These are phyloP conservation scores for Cryphonectria parasitica DNA, from an alignment of 2,329 filamentous ascomycete species.

Conservation along the genomic window DNA sequence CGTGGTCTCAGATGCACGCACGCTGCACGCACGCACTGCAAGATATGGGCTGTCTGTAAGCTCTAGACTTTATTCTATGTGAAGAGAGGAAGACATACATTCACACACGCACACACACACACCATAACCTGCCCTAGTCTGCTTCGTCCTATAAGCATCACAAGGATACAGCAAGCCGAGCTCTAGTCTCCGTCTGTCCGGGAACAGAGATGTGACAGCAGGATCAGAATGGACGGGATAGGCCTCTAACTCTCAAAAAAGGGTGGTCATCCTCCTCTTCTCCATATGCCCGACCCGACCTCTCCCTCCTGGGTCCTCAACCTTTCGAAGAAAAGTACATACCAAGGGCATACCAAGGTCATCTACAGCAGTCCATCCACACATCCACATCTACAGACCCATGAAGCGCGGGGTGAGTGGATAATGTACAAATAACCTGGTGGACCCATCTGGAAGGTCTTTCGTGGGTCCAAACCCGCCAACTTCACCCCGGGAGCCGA, in stretches of 20 bases:
- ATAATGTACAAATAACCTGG: constrained; percentile 15
- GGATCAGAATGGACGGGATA: not conserved
- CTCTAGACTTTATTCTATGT: too few species aligned
- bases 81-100: not conserved
- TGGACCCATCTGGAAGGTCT: constrained; percentile 17
- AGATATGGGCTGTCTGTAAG: too few species aligned
- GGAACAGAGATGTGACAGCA: not conserved
- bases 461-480: not conserved
- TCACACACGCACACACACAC: too few species aligned
- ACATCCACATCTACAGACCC: not conserved
- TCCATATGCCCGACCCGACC: not conserved
- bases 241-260: not conserved
- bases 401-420: constrained; percentile 22
- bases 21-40: not conserved
- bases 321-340: not conserved
- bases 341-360: not conserved
- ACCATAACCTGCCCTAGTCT: not conserved
- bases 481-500: constrained; percentile 13
- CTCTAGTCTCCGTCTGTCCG: not conserved
- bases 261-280: not conserved
- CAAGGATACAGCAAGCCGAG: too few species aligned
- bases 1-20: too few species aligned
- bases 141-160: not conserved
- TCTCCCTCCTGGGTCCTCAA: not conserved
- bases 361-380: not conserved